Percentiles rank a stretch among this genome's conserved stretches.
These are phyloP conservation scores for Xylariaceae sp. DNA, from an alignment of 2,329 filamentous ascomycete species.

Conservation along the genomic window DNA sequence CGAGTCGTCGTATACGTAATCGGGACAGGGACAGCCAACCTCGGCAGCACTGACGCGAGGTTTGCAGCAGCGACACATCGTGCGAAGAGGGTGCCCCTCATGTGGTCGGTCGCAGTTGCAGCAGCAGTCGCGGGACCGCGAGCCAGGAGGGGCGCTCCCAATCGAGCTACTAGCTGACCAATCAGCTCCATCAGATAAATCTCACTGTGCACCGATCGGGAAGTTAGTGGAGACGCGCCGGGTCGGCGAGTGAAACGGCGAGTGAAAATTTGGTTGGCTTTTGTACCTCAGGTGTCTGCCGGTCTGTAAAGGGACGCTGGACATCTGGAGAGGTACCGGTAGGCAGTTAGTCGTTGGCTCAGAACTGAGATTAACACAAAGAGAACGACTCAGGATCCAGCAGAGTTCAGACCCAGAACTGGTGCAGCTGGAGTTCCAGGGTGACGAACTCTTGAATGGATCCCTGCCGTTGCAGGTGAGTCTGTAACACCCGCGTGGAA, in stretches of 20 bases:
- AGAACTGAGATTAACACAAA: too few species aligned
- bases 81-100: constrained; percentile 13
- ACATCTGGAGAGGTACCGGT: too few species aligned
- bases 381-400: too few species aligned
- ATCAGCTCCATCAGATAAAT: constrained; percentile 11
- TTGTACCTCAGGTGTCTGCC: not conserved
- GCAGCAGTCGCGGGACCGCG: not conserved
- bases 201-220: constrained; percentile 2
- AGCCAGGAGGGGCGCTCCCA: constrained; percentile 12
- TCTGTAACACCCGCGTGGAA: too few species aligned
- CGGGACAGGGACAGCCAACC: not conserved
- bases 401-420: too few species aligned
- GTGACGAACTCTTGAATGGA: too few species aligned
- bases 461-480: too few species aligned
- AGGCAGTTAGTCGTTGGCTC: too few species aligned
- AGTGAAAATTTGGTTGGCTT: not conserved
- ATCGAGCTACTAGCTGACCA: constrained; percentile 14
- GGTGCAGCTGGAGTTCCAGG: too few species aligned
- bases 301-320: too few species aligned
- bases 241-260: not conserved
- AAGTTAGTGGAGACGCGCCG: not conserved
- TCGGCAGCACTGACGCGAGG: not conserved
- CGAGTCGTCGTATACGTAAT: not conserved
- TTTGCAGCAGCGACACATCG: not conserved
- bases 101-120: constrained; percentile 8